Evolutionary conservation across 2,329 filamentous ascomycete genomes (phyloP), one percentile per base, ranked within the genome.

Genomic region (Cercospora beticola): DNA sequence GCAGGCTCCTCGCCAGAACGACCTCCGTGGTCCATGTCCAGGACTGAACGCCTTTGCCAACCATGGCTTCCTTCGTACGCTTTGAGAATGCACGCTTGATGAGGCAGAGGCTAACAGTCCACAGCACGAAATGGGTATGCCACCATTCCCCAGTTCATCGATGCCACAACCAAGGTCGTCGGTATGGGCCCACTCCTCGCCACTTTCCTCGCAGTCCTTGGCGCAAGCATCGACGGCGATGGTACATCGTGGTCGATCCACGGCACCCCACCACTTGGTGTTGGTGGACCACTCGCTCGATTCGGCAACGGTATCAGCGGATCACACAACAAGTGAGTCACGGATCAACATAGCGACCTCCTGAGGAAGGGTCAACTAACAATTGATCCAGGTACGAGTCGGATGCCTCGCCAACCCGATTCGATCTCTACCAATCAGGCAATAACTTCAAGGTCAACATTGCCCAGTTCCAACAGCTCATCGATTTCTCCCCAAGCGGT

Each of bases 241-340:
- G 58, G 65, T 10, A 67, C 40, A 10, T 31, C 69, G 4, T 71
- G 71, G 71, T 73, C 71, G 2, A 69, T 71, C n/a, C 70, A 68
- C n/a, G 71, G 71, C 21, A 67, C 70, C 14, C 71, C 71, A 33
- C 58, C 66, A 12, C 31, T 52, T 12, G 65, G 62, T 33, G 65
- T 72, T 56, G 70, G 67, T 7, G 66, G 66, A 23, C 52, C 57
- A 43, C 40, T 60, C 23, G 66, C 66, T 26, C 28, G 52, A 12
- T 59, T 49, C 26, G 70, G 68, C 5, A 46, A 69, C 28, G 73
- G 73, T 7, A 61, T 75, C 28, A 72, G 68, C 52, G 72, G 71
- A 12, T 72, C 70, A n/a, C 78, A 80, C 73, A 79, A 78, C 71
- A 77, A 79, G n/a, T n/a, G n/a, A n/a, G n/a, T n/a, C n/a, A n/a